Evolutionary conservation across 352 stramenopile genomes (phyloP), one percentile per base, ranked within the genome.

Genomic region (Phytophthora brassicae): DNA sequence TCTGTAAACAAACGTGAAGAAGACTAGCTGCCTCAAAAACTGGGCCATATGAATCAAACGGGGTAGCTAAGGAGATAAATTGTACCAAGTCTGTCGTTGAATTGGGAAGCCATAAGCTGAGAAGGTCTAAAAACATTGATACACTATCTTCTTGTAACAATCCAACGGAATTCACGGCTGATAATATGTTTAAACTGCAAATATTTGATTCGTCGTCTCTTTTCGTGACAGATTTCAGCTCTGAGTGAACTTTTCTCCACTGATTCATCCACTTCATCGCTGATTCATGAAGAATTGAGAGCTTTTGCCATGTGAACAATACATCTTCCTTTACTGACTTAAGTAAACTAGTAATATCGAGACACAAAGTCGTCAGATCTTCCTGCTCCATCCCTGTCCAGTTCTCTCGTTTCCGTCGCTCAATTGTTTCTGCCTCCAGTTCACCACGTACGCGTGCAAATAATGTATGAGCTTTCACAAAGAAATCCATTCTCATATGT

Each of bases 401-500:
- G 0, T 47, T 58, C 13, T 63, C 56, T 54, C 57, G 51, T 28
- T 76, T 64, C 5, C 50, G 47, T 17, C 72, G 72, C 23, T 59
- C 39, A 17, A 53, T 65, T 11, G 65, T 51, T 36, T 85, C 75
- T 13, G 22, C 17, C 45, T 68, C 28, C 8, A 85, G 24, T 19
- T 85, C 75, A 17, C 53, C 56, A 6, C 75, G 64, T 23, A 85
- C 14, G 14, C 74, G 62, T 22, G 60, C 51, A 52, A 81, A 80
- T 13, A 85, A 46, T 24, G 67, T 66, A 22, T 85, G 75, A 1
- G 54, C 56, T 54, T 75, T 71, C 8, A 70, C 29, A 16, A 79
- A 81, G 33, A 77, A 66, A 42, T 83, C 75, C 39, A 81, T 47
- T 29, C 69, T 76, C 61, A 81, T 66, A 44, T 54, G 64, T 28